A percentile compares a stretch with the other conserved stretches of the same genome.
Conservation (phyloP, 805 yeast genomes). For the Hanseniaspora lachancei region DNA sequence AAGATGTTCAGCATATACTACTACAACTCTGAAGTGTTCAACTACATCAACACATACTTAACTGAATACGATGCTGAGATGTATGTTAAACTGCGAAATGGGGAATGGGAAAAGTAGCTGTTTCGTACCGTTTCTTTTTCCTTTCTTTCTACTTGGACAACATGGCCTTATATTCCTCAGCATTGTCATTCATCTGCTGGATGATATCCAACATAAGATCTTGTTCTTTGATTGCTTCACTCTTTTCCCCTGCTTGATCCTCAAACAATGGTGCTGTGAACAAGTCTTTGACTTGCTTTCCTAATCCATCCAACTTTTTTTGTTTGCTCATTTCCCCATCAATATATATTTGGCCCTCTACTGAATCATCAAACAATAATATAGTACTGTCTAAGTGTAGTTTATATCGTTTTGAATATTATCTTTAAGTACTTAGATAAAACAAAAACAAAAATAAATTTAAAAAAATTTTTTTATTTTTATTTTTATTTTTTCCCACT, state of each 20-base stretch:
- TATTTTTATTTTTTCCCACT: no score
- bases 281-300: background rate
- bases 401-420: no score
- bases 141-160: background rate
- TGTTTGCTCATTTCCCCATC: background rate
- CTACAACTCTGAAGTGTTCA: constrained; percentile 11
- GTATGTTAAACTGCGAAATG: constrained; percentile 7
- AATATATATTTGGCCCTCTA: background rate
- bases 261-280: background rate
- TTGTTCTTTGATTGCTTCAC: background rate
- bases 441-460: no score
- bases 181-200: background rate
- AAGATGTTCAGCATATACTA: constrained; percentile 2
- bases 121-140: background rate
- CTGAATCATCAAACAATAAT: no score
- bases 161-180: background rate
- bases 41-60: constrained; percentile 2
- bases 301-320: background rate
- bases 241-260: background rate
- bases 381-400: no score
- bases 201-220: background rate
- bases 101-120: constrained; percentile 4
- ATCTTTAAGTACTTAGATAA: no score
- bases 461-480: no score
- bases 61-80: constrained; percentile 11